Evolutionary conservation across 768 basidiomycete genomes (phyloP).

Genomic region (Mycena amicta): DNA sequence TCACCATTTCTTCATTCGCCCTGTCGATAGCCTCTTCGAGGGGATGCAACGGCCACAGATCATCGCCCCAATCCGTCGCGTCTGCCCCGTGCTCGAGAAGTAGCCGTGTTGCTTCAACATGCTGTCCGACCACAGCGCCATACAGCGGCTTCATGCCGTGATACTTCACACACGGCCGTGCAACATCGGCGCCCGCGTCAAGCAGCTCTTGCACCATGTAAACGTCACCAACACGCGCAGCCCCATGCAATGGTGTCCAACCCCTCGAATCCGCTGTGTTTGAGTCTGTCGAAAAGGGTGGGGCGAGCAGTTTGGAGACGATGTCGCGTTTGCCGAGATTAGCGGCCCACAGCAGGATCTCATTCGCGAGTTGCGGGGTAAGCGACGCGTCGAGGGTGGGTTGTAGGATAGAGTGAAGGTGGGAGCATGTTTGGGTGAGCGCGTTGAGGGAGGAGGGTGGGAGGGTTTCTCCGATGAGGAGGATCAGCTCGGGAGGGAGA

Average conservation of each 20-base stretch:
- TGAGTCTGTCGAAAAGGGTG: background rate
- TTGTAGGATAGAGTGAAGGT: too few species aligned
- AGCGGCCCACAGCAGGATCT: background rate
- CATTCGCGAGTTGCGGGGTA: background rate
- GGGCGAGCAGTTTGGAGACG: background rate
- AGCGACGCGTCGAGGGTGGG: too few species aligned
- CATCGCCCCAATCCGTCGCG: background rate
- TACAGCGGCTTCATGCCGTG: background rate
- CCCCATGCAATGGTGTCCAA: constrained; percentile 1
- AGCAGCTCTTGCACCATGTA: constrained; percentile 1
- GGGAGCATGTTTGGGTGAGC: too few species aligned
- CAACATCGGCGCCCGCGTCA: background rate
- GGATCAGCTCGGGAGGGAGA: too few species aligned
- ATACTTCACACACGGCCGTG: background rate
- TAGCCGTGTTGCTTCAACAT: background rate
- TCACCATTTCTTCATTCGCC: background rate
- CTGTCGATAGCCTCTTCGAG: background rate
- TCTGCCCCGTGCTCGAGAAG: background rate
- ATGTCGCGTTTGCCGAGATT: background rate
- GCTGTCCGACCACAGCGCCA: background rate
- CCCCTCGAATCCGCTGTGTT: background rate
- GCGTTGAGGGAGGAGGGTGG: too few species aligned
- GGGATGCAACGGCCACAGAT: background rate
- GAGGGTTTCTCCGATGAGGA: too few species aligned
- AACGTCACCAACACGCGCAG: background rate